Base-by-base conservation (phyloP, 257 asterid genomes). In the Knoxia roxburghii region DNA sequence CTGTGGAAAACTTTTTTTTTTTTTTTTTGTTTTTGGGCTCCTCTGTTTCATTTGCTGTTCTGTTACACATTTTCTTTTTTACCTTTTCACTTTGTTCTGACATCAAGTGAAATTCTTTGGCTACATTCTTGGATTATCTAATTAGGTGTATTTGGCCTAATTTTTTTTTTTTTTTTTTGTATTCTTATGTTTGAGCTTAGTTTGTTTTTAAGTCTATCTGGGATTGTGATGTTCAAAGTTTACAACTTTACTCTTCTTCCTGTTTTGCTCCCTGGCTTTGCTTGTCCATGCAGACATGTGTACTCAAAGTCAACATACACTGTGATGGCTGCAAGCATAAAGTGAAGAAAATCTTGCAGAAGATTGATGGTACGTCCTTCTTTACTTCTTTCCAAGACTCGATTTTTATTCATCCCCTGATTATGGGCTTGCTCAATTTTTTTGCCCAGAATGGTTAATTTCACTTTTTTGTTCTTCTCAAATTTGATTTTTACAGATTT, bases 301-400 rank as follows among this genome's bases (percentile, higher is more conserved):
- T 81, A 20, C 95, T 92, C 39, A 92, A 89, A 74, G 96, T 92
- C 85, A 86, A 87, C 77, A 89, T 92, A 68, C 98, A 92, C 88
- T 89, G 98, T 74, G 98, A 92, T 75, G 98, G 96, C 0, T 92
- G 98, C 78, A 92, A 87, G 80, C 84, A 83, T 5, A 87, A 87
- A 77, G 98, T 91, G 55, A 91, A 91, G 89, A 91, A 91, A 79
- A 91, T 87, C 83, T 72, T 91, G 83, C 96, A 91, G 81, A 91
- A 89, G 83, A 89, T 91, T 78, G 98, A 91, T 48, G 98, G 98
- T 89, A 81, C 65, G 40, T 12, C 50, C 51, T 27, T 37, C 41
- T 3, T 37, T 37, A 4, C 41, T n/a, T n/a, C n/a, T 45, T 70
- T 73, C 67, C 77, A 71, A 60, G 71, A 53, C 71, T 58, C 67